Evolutionary conservation across 305 asterid species (phyloP).

Genomic region (Solanum chacoense): DNA sequence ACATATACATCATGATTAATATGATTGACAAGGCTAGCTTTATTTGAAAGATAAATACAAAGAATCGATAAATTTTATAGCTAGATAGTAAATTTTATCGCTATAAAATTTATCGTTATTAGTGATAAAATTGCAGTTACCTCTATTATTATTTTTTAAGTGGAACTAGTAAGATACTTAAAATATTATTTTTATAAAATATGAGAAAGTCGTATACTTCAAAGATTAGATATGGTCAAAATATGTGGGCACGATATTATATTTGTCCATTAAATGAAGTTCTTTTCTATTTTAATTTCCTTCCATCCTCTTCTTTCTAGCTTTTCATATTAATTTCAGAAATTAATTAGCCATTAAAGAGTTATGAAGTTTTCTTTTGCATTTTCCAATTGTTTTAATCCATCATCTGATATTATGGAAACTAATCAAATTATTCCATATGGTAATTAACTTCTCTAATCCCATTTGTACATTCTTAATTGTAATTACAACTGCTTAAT

Average conservation of each 20-base stretch:
- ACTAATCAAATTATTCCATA: not conserved
- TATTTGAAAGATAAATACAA: not conserved
- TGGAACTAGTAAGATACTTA: not conserved
- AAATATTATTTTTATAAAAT: not conserved
- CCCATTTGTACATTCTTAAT: not conserved
- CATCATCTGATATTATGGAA: not conserved
- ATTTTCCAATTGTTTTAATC: slow-evolving; percentile 10
- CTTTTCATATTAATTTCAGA: not conserved
- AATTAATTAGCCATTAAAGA: not conserved
- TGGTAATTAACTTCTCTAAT: slow-evolving; percentile 4
- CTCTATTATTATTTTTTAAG: not conserved
- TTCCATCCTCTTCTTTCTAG: not conserved
- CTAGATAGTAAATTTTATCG: not conserved
- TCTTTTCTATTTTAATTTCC: not conserved
- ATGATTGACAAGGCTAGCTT: not conserved
- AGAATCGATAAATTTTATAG: not conserved
- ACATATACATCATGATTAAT: not conserved
- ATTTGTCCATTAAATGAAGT: not conserved
- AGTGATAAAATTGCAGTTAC: not conserved
- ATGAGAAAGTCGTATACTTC: not conserved
- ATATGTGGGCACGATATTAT: not conserved
- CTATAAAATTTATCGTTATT: not conserved
- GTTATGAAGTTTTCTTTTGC: slow-evolving; percentile 13
- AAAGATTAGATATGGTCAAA: not conserved
- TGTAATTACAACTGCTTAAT: not conserved